Base-by-base conservation (phyloP, 305 asterid species). In the Fraxinus velutina region DNA sequence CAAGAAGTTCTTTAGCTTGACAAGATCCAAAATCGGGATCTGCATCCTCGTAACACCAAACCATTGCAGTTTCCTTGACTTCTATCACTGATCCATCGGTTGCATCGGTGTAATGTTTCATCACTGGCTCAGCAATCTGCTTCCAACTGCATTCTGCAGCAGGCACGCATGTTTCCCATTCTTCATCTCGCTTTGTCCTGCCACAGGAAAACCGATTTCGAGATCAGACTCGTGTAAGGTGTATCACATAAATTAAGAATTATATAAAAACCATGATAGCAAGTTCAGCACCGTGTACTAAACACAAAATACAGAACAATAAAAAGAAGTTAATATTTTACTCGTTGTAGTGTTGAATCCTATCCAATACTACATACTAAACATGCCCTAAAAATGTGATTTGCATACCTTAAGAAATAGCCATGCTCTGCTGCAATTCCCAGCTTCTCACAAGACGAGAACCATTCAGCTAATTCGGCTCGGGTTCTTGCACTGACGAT, bases 361-460 rank as follows among this genome's bases (percentile, higher is more conserved):
- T 62, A 22, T 8, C 71, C 32, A 62, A 22, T 22, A 62, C 32
- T 22, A 9, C 71, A 62, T 62, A 22, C 71, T 9, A 62, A 62
- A 62, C 29, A 62, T 62, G 71, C 32, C 12, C 50, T 1, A 39
- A 29, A 79, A 71, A 44, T 71, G 27, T 81, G 52, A 50, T 17
- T 32, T 6, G 75, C 68, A 47, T 84, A 87, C 92, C 92, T 82
- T 22, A 89, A 44, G 83, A 87, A 89, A 83, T 86, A 88, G 19
- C 92, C 92, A 80, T 89, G 90, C 84, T 89, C 92, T 5, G 90
- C 92, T 29, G 92, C 92, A 57, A 86, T 85, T 57, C 92, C 92
- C 32, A 89, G 88, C 76, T 84, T 86, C 44, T 76, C 88, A 81
- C 90, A 84, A 34, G 92, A 85, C 19, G 89, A 86, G 82, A 89